Percentiles rank a stretch among this genome's conserved stretches.
Conservation (phyloP, 1,139 yeast species). For the Pichia sp. region DNA sequence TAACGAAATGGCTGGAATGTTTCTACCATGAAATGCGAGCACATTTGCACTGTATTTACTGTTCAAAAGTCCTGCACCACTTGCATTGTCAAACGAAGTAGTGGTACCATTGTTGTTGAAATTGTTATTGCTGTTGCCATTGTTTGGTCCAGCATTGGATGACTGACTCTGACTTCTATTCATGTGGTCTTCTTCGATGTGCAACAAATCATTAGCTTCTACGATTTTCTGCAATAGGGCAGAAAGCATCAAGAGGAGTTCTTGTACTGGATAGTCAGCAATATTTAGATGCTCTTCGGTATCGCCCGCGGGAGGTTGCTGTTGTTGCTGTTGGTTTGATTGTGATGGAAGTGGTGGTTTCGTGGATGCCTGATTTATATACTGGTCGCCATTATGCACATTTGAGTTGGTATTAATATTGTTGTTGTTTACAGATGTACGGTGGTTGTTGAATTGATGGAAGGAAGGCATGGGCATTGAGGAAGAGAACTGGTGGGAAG, state of each 20-base stretch:
- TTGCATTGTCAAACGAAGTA: slow-evolving; percentile 9
- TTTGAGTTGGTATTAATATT: slow-evolving; percentile 5
- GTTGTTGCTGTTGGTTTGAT: slow-evolving; percentile 7
- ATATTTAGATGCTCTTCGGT: slow-evolving; percentile 64
- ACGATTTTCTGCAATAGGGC: slow-evolving; percentile 80
- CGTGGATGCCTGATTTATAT: background rate
- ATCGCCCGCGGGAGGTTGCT: background rate
- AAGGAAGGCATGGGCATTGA: slow-evolving; percentile 1
- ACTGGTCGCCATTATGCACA: background rate
- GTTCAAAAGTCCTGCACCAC: slow-evolving; percentile 15
- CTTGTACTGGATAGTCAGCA: slow-evolving; percentile 78
- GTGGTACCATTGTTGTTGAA: background rate
- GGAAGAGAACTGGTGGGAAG: slow-evolving; percentile 3
- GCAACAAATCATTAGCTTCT: slow-evolving; percentile 85
- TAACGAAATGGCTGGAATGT: slow-evolving; percentile 87
- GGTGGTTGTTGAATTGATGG: background rate
- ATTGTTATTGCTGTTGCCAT: background rate
- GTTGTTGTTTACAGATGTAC: slow-evolving; percentile 10
- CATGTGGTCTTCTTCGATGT: slow-evolving; percentile 45
- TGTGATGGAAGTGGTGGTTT: slow-evolving; percentile 11
- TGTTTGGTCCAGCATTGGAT: background rate
- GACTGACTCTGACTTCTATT: slow-evolving; percentile 1
- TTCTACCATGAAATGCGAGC: slow-evolving; percentile 90
- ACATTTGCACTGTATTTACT: slow-evolving; percentile 68
- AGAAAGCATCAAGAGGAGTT: slow-evolving; percentile 77